Percentiles rank a stretch among this genome's conserved stretches.
phyloP scores from a whole-genome alignment of 2,329 filamentous ascomycete species.

The Pestalotiopsis sp. region DNA sequence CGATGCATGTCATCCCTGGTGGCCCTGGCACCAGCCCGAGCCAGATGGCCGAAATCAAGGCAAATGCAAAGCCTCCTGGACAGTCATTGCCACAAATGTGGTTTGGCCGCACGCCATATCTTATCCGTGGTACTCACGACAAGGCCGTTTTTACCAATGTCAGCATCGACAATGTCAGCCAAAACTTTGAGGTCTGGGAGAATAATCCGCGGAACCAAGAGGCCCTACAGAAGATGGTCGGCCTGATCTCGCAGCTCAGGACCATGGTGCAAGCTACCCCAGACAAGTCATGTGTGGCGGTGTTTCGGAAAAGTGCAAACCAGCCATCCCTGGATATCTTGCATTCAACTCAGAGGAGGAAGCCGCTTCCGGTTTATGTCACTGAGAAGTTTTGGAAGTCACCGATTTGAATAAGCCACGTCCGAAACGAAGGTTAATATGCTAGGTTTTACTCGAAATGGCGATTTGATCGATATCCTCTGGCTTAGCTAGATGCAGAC shows the following conservation, averaged over 20 bases:
- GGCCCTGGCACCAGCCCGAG: background rate
- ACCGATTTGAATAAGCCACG: background rate
- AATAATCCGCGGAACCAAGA: background rate
- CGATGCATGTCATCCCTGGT: background rate
- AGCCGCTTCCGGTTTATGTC: background rate
- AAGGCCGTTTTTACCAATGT: background rate
- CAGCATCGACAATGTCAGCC: background rate
- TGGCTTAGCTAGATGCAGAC: background rate
- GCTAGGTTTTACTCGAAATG: background rate
- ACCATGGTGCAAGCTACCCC: background rate
- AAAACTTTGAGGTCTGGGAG: background rate
- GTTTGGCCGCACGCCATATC: background rate
- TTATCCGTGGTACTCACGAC: background rate
- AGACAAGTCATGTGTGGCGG: background rate
- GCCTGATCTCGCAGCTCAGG: background rate
- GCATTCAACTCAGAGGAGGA: background rate
- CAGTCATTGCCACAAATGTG: background rate
- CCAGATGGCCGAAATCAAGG: background rate
- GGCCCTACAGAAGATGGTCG: background rate
- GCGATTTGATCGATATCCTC: background rate
- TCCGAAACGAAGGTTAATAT: background rate
- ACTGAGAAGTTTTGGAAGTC: background rate
- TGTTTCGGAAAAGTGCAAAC: background rate
- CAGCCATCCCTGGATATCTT: background rate
- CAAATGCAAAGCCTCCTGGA: background rate